A percentile compares a stretch with the other conserved stretches of the same genome.
These are phyloP conservation scores for Leccinum imitatum DNA, from an alignment of 768 basidiomycete genomes.

Conservation along the genomic window DNA sequence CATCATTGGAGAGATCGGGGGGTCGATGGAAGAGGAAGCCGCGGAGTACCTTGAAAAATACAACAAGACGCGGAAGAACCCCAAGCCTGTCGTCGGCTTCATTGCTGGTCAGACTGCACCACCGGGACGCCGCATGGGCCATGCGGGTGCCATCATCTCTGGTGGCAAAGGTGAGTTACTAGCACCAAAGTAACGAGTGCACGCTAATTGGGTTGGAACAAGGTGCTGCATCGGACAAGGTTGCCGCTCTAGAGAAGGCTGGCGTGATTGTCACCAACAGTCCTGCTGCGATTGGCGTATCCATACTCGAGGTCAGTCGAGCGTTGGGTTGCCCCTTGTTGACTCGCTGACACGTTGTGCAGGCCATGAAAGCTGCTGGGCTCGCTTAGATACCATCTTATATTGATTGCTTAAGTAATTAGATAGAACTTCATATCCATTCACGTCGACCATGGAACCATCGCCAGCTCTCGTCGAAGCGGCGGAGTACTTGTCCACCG, in stretches of 20 bases:
- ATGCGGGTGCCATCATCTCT: constrained; percentile 96
- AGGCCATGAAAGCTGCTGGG: constrained; percentile 82
- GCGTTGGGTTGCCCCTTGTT: not conserved
- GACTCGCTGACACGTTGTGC: constrained; percentile 10
- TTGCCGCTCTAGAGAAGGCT: constrained; percentile 84
- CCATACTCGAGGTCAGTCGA: constrained; percentile 81
- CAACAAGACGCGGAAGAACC: constrained; percentile 83
- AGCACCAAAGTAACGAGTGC: not conserved
- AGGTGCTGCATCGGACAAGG: constrained; percentile 94
- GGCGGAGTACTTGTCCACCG: constrained; percentile 59
- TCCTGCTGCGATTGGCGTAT: constrained; percentile 89
- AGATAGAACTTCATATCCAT: constrained; percentile 11
- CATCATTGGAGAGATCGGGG: constrained; percentile 98
- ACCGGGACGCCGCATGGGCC: constrained; percentile 97
- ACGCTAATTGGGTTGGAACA: constrained; percentile 3
- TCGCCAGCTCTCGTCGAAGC: constrained; percentile 55
- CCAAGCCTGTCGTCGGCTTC: constrained; percentile 97
- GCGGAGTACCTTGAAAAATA: constrained; percentile 92
- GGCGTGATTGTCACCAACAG: constrained; percentile 93
- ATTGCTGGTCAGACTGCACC: constrained; percentile 98
- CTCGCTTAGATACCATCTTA: constrained; percentile 47
- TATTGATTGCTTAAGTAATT: constrained; percentile 38
- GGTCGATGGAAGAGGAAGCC: constrained; percentile 99
- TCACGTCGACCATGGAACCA: constrained; percentile 25
- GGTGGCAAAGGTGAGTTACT: constrained; percentile 85